A percentile compares a stretch with the other conserved stretches of the same genome.
Evolutionary conservation across 495 filamentous ascomycete species (phyloP).

Genomic region (Hypomontagnella monticulosa): DNA sequence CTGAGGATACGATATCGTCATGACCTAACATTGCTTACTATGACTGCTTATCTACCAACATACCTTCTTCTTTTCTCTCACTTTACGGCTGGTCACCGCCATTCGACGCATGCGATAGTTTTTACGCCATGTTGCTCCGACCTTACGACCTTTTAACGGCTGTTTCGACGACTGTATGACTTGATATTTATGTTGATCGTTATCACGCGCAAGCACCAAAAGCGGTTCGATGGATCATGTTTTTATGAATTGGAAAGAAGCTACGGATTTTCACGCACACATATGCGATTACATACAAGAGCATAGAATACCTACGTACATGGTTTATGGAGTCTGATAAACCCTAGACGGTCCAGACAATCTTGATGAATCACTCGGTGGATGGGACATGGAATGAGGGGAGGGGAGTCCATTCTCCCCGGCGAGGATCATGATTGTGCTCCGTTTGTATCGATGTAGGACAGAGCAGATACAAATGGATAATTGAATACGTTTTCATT

Average conservation of each 20-base stretch:
- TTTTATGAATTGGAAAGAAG: constrained; percentile 46
- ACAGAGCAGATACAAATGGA: constrained; percentile 34
- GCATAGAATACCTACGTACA: constrained; percentile 43
- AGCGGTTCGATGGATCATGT: constrained; percentile 43
- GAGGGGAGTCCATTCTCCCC: constrained; percentile 22
- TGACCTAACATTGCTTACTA: constrained; percentile 36
- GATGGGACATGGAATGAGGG: constrained; percentile 19
- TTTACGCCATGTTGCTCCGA: constrained; percentile 47
- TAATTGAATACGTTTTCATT: constrained; percentile 38
- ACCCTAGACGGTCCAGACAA: constrained; percentile 21
- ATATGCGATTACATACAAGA: constrained; percentile 42
- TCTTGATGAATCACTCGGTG: constrained; percentile 41
- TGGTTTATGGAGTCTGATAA: constrained; percentile 28
- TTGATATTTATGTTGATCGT: constrained; percentile 42
- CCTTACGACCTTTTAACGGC: constrained; percentile 47
- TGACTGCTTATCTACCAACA: constrained; percentile 38
- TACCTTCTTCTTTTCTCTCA: constrained; percentile 42
- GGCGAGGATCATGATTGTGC: constrained; percentile 13
- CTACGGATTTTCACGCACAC: constrained; percentile 42
- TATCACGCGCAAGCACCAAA: constrained; percentile 47
- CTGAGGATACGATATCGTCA: constrained; percentile 48
- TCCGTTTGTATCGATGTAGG: constrained; percentile 36
- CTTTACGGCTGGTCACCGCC: constrained; percentile 43
- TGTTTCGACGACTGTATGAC: constrained; percentile 49
- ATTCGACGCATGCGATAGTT: constrained; percentile 46